Percentiles rank a stretch among this genome's conserved stretches.
Evolutionary conservation across 1,139 yeast genomes (phyloP).

Genomic region (Geotrichum bryndzae): DNA sequence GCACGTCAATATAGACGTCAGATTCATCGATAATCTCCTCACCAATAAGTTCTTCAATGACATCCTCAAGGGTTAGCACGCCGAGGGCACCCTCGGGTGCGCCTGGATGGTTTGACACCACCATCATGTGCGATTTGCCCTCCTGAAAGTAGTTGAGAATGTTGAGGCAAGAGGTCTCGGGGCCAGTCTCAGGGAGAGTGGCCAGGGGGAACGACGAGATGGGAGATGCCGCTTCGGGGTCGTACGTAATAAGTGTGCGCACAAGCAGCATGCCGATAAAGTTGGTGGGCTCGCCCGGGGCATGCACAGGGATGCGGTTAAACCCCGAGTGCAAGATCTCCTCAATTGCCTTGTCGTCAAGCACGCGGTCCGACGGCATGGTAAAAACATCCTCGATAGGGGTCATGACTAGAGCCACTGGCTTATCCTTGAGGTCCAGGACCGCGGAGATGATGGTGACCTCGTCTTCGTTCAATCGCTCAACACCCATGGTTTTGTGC

Average conservation of each 20-base stretch:
- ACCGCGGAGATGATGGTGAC: conserved; percentile 95
- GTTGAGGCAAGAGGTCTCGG: conserved; percentile 87
- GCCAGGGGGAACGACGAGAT: conserved; percentile 93
- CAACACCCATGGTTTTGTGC: conserved; percentile 89
- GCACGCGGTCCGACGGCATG: conserved; percentile 73
- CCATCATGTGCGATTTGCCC: conserved; percentile 96
- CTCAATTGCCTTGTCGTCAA: conserved; percentile 81
- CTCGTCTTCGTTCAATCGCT: conserved; percentile 79
- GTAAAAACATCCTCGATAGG: conserved; percentile 89
- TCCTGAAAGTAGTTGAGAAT: conserved; percentile 94
- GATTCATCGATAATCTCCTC: conserved; percentile 96
- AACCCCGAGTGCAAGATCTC: conserved; percentile 91
- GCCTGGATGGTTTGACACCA: conserved; percentile 84
- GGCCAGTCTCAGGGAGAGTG: conserved; percentile 88
- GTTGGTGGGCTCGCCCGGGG: conserved; percentile 86
- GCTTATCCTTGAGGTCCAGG: conserved; percentile 84
- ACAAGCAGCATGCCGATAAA: conserved; percentile 94
- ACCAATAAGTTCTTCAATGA: conserved; percentile 96
- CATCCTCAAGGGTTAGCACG: conserved; percentile 90
- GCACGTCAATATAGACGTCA: conserved; percentile 90
- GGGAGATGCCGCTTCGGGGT: conserved; percentile 92
- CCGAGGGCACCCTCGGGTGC: conserved; percentile 84
- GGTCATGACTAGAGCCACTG: conserved; percentile 84
- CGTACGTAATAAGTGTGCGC: conserved; percentile 86
- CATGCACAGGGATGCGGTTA: conserved; percentile 90